These are phyloP conservation scores for Phialophora chinensis DNA, from an alignment of 2,329 filamentous ascomycete genomes.

Conservation along the genomic window DNA sequence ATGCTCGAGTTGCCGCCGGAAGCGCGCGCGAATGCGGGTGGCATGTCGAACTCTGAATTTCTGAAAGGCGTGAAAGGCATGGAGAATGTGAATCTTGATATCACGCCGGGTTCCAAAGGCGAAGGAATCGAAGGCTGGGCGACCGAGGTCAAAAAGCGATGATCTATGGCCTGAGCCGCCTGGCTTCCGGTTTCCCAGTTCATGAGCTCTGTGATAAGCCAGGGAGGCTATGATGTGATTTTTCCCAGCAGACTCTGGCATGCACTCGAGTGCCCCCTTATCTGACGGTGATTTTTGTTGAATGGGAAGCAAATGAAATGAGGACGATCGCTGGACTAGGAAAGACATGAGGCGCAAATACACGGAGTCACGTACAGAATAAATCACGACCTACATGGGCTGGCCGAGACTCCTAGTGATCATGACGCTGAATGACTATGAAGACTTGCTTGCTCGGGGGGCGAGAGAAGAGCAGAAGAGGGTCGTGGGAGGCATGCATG, in stretches of 20 bases:
- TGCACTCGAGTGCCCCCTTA: not conserved
- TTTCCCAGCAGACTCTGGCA: not conserved
- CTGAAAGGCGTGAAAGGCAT: constrained; percentile 86
- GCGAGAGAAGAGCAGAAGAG: not conserved
- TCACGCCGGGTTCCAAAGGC: constrained; percentile 80
- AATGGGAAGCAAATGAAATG: constrained; percentile 7
- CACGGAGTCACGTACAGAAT: constrained; percentile 19
- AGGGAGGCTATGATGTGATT: not conserved
- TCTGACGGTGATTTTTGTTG: not conserved
- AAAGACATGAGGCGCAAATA: constrained; percentile 19
- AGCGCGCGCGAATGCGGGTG: constrained; percentile 90
- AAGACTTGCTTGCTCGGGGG: not conserved
- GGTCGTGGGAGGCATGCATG: not conserved
- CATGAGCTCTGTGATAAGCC: not conserved
- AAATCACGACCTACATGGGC: constrained; percentile 6
- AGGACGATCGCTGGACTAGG: constrained; percentile 15
- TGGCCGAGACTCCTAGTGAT: not conserved
- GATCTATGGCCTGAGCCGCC: constrained; percentile 31
- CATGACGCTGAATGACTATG: not conserved
- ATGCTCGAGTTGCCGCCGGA: constrained; percentile 91
- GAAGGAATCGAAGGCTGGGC: constrained; percentile 96
- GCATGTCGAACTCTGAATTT: constrained; percentile 87
- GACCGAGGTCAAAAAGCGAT: constrained; percentile 83
- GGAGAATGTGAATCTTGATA: constrained; percentile 75
- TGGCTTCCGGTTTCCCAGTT: not conserved